Evolutionary conservation across 1,284 basidiomycete species (phyloP).

Genomic region (Chalciporus sp.): DNA sequence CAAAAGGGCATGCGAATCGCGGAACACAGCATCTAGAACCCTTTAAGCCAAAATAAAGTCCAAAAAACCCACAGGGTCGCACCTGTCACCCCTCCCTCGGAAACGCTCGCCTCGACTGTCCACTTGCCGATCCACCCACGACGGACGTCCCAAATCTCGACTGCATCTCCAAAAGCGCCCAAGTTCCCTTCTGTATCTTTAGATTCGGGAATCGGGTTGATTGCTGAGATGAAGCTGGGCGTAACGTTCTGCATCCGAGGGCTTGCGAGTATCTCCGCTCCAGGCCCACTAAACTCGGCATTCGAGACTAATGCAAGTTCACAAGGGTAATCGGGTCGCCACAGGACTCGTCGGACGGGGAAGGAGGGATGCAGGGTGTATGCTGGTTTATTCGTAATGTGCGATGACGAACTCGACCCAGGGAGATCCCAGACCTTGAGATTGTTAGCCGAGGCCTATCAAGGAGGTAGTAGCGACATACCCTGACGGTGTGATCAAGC

Average conservation of each 20-base stretch:
- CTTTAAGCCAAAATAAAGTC: neutral
- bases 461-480: constrained; percentile 24
- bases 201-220: constrained; percentile 4
- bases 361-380: constrained; percentile 79
- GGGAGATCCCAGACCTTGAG: constrained; percentile 78
- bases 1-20: constrained; percentile 75
- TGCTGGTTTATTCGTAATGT: constrained; percentile 60
- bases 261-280: constrained; percentile 32
- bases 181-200: constrained; percentile 24
- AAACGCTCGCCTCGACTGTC: constrained; percentile 61
- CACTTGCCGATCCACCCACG: constrained; percentile 84
- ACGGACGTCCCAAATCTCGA: constrained; percentile 90
- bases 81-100: constrained; percentile 75
- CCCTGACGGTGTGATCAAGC: constrained; percentile 81
- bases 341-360: constrained; percentile 73
- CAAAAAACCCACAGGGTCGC: constrained; percentile 12
- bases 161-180: constrained; percentile 50
- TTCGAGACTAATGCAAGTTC: constrained; percentile 78
- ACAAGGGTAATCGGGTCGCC: constrained; percentile 81
- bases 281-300: constrained; percentile 51
- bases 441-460: neutral
- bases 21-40: constrained; percentile 64
- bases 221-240: constrained; percentile 23
- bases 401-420: constrained; percentile 46
- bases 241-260: constrained; percentile 31